A percentile compares a stretch with the other conserved stretches of the same genome.
phyloP scores from a whole-genome alignment of 768 basidiomycete genomes.

The Cystoderma amianthinum region DNA sequence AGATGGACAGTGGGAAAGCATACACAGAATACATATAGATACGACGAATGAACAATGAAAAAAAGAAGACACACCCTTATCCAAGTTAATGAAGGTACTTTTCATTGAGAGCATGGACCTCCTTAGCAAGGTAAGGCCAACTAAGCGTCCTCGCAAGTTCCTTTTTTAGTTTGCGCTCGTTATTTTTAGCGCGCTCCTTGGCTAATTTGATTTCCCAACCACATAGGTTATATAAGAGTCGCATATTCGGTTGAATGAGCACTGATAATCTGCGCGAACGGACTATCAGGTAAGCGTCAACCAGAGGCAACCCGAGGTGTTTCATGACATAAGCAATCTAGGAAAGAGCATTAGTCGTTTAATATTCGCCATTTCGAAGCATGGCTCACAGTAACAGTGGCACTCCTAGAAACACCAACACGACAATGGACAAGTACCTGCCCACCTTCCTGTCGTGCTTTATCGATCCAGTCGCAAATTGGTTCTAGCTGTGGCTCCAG shows the following conservation, averaged over 20 bases:
- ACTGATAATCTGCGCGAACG: conserved; percentile 86
- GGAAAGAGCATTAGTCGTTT: too few species aligned
- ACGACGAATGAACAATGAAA: too few species aligned
- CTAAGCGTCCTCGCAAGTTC: conserved; percentile 66
- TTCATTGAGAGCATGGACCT: conserved; percentile 82
- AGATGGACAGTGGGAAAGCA: too few species aligned
- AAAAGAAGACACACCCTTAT: background rate
- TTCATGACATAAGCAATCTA: conserved; percentile 98
- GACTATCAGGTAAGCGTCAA: conserved; percentile 91
- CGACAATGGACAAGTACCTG: conserved; percentile 93
- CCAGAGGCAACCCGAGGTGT: conserved; percentile 74
- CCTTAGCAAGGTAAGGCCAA: conserved; percentile 82
- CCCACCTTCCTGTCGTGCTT: conserved; percentile 75
- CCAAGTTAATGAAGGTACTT: conserved; percentile 54
- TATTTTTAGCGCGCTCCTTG: conserved; percentile 50
- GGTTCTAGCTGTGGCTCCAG: conserved; percentile 83
- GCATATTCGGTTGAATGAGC: conserved; percentile 92
- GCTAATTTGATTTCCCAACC: conserved; percentile 95
- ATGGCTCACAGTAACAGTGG: conserved; percentile 85
- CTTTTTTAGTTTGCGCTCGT: conserved; percentile 40
- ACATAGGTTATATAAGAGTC: conserved; percentile 89
- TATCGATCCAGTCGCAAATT: conserved; percentile 92
- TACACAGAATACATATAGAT: too few species aligned
- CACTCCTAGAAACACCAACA: conserved; percentile 97
- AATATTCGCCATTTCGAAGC: too few species aligned